Percentiles rank a stretch among this genome's conserved stretches.
These are phyloP conservation scores for Neopestalotiopsis sp. DNA, from an alignment of 2,329 filamentous ascomycete genomes.

Conservation along the genomic window DNA sequence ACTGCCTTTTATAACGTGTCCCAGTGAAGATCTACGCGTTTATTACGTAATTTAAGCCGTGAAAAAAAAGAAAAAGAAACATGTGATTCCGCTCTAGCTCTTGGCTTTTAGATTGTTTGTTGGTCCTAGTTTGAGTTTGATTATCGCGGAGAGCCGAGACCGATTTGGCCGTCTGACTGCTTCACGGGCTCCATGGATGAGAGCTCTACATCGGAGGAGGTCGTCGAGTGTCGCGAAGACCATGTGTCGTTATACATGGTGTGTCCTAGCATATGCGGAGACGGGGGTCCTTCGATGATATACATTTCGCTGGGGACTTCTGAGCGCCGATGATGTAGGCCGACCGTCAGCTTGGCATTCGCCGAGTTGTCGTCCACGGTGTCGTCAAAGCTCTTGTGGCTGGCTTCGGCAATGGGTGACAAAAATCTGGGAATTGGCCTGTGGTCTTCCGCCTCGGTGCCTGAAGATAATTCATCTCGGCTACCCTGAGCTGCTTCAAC, in stretches of 20 bases:
- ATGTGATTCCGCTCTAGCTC: not conserved
- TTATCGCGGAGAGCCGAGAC: constrained; percentile 8
- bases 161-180: constrained; percentile 10
- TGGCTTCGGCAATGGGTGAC: constrained; percentile 18
- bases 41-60: not conserved
- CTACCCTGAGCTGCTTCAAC: constrained; percentile 33
- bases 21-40: not conserved
- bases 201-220: constrained; percentile 14
- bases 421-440: constrained; percentile 5
- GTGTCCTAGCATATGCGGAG: constrained; percentile 20
- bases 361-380: constrained; percentile 1
- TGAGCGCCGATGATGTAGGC: constrained; percentile 22
- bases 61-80: not conserved
- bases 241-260: not conserved
- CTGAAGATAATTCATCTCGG: constrained; percentile 14
- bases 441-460: not conserved
- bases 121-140: not conserved
- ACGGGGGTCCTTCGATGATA: constrained; percentile 40
- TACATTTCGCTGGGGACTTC: constrained; percentile 42
- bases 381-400: not conserved
- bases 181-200: constrained; percentile 3
- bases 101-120: not conserved
- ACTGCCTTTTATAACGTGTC: not conserved
- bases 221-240: constrained; percentile 7
- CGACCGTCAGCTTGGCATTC: constrained; percentile 20